Conservation (phyloP, 2,329 filamentous ascomycete species). For the Penicillium hordei region DNA sequence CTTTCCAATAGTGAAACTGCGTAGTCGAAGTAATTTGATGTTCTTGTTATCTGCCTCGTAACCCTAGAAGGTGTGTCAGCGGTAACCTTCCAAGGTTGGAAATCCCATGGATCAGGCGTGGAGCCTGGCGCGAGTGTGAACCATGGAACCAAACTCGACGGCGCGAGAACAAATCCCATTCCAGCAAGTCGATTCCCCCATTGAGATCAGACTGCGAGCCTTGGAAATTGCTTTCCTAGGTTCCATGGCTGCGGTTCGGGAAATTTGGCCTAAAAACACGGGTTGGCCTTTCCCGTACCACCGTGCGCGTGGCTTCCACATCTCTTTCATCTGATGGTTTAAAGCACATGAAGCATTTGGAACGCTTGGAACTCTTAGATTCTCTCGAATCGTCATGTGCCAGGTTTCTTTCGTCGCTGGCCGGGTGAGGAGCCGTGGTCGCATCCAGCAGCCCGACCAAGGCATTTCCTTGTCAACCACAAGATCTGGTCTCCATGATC, state of each 20-base stretch:
- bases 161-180: slow-evolving; percentile 13
- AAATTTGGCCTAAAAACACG: slow-evolving; percentile 17
- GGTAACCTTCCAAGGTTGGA: neutral
- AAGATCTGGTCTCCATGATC: neutral
- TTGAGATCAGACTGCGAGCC: neutral
- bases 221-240: neutral
- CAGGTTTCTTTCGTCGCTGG: neutral
- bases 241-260: neutral
- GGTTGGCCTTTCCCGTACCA: slow-evolving; percentile 22
- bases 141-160: slow-evolving; percentile 43
- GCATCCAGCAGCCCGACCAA: neutral
- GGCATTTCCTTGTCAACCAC: neutral
- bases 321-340: slow-evolving; percentile 9
- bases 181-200: neutral
- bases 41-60: slow-evolving; percentile 73
- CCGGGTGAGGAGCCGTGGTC: neutral
- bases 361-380: neutral
- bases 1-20: slow-evolving; percentile 72
- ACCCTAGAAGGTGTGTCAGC: slow-evolving; percentile 53
- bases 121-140: slow-evolving; percentile 31
- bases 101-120: slow-evolving; percentile 13
- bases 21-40: slow-evolving; percentile 76
- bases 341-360: neutral
- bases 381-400: neutral
- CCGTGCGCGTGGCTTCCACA: slow-evolving; percentile 27